Conservation (phyloP, 2,329 filamentous ascomycete species). For the Pseudogymnoascus sp. region DNA sequence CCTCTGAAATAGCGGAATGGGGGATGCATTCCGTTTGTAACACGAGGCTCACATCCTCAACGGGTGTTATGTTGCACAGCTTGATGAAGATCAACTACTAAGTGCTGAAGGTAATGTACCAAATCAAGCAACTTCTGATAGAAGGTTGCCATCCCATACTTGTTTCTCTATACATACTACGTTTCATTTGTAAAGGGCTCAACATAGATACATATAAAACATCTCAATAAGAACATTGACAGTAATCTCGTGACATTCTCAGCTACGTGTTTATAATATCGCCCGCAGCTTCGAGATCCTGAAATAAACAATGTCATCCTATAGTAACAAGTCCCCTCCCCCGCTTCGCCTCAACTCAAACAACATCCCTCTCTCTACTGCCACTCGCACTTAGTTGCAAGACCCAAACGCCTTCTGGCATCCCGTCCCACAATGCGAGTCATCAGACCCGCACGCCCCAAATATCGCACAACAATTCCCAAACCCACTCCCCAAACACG, state of each 20-base stretch:
- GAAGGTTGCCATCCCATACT: background rate
- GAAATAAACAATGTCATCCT: background rate
- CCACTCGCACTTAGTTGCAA: background rate
- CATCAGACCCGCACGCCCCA: background rate
- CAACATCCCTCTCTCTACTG: too few species aligned
- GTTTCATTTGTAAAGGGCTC: background rate
- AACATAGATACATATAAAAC: background rate
- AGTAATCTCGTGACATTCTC: background rate
- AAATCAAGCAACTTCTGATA: background rate
- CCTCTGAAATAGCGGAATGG: background rate
- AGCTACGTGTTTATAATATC: background rate
- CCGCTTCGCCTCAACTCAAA: too few species aligned
- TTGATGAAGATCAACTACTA: background rate
- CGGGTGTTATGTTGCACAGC: background rate
- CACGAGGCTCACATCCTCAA: background rate
- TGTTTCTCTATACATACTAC: background rate
- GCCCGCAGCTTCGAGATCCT: background rate
- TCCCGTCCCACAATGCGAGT: background rate
- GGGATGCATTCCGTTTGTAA: background rate
- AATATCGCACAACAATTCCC: background rate
- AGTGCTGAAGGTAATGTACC: background rate
- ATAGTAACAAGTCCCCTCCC: background rate
- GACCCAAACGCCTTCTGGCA: background rate
- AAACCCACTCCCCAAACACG: background rate
- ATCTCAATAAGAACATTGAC: background rate